Percentiles rank a stretch among this genome's conserved stretches.
These are phyloP conservation scores for Aspergillus neotritici DNA, from an alignment of 2,329 filamentous ascomycete species.

Conservation along the genomic window DNA sequence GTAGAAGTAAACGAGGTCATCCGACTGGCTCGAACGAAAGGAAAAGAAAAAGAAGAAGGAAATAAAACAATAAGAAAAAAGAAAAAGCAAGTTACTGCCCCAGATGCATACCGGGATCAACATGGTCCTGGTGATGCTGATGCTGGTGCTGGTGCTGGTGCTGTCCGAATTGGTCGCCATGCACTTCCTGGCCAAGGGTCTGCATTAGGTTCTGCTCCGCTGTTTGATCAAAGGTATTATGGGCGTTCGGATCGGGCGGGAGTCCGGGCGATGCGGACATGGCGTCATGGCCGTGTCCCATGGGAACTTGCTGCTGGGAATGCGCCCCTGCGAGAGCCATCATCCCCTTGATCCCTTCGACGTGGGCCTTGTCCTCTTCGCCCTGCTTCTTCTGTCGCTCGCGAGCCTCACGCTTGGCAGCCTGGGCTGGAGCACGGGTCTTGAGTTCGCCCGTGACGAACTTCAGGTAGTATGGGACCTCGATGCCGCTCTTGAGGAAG, in stretches of 20 bases:
- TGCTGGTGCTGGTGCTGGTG: slow-evolving; percentile 31
- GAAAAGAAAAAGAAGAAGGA: background rate
- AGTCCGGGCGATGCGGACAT: slow-evolving; percentile 36
- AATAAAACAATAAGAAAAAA: background rate
- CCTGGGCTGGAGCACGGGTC: slow-evolving; percentile 66
- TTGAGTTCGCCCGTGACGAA: slow-evolving; percentile 86
- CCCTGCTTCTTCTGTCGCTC: slow-evolving; percentile 42
- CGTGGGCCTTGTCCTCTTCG: slow-evolving; percentile 44
- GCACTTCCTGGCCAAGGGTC: slow-evolving; percentile 39
- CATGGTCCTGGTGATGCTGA: slow-evolving; percentile 24
- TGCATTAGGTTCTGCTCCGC: slow-evolving; percentile 41
- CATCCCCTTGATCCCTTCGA: slow-evolving; percentile 44
- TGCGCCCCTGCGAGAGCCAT: slow-evolving; percentile 44
- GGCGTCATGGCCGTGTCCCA: slow-evolving; percentile 27
- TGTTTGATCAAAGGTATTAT: slow-evolving; percentile 34
- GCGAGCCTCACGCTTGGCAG: slow-evolving; percentile 46
- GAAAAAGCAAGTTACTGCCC: slow-evolving; percentile 19
- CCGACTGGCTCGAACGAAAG: too few relatives aligned
- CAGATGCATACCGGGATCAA: slow-evolving; percentile 34
- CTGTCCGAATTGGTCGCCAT: slow-evolving; percentile 32
- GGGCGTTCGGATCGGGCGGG: slow-evolving; percentile 27
- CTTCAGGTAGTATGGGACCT: slow-evolving; percentile 82
- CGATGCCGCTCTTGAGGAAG: slow-evolving; percentile 84
- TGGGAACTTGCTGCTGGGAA: slow-evolving; percentile 23
- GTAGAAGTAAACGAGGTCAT: too few relatives aligned